Conservation (phyloP, 2,329 filamentous ascomycete genomes). For the Pseudogymnoascus sp. region DNA sequence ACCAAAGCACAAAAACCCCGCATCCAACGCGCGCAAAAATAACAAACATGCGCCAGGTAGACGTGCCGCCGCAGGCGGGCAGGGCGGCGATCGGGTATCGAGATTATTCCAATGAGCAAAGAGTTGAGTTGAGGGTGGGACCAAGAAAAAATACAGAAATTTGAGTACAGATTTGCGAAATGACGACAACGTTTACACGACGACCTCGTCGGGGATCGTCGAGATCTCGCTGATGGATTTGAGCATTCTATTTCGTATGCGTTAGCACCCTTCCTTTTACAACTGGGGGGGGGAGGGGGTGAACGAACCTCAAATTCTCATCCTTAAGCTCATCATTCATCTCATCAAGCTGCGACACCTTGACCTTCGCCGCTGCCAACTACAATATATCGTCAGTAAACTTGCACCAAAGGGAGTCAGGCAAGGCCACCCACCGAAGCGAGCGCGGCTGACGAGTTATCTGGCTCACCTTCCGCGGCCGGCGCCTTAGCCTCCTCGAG, state of each 20-base stretch:
- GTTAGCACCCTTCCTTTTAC: neutral
- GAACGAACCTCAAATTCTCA: conserved; percentile 40
- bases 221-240: conserved; percentile 29
- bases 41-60: neutral
- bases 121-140: conserved; percentile 14
- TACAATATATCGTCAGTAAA: conserved; percentile 18
- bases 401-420: conserved; percentile 8
- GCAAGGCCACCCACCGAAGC: conserved; percentile 50
- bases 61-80: neutral
- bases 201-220: neutral
- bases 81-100: conserved; percentile 1
- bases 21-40: neutral
- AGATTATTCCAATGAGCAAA: neutral
- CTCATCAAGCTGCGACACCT: conserved; percentile 34
- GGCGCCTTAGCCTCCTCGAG: conserved; percentile 30
- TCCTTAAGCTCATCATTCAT: conserved; percentile 51
- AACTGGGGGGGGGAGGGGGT: neutral
- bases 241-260: conserved; percentile 26
- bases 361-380: conserved; percentile 29
- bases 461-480: conserved; percentile 52
- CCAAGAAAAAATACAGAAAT: conserved; percentile 7
- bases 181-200: neutral
- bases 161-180: conserved; percentile 1
- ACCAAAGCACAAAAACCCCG: neutral
- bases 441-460: conserved; percentile 58